These are phyloP conservation scores for Umbelopsis vinacea DNA, from an alignment of 192 early-diverging fungal genomes.

Conservation along the genomic window DNA sequence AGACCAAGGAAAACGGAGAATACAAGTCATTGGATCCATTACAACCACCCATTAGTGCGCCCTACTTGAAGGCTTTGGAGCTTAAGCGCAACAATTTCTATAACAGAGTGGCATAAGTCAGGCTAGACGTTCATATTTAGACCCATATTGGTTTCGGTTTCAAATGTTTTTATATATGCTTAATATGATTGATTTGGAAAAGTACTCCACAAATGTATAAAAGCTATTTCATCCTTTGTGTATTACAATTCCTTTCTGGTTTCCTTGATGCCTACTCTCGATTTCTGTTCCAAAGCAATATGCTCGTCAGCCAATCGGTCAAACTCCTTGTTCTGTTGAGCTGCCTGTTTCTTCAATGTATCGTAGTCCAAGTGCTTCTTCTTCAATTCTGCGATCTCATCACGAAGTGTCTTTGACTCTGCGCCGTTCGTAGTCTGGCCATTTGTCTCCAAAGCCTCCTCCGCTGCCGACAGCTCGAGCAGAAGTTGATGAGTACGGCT, in stretches of 20 bases:
- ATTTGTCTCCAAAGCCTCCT: conserved; percentile 43
- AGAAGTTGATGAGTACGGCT: conserved; percentile 60
- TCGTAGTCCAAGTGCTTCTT: conserved; percentile 33
- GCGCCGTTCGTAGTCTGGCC: conserved; percentile 23
- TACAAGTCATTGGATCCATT: conserved; percentile 69
- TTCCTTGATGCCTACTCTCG: conserved; percentile 23
- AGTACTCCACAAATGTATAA: conserved; percentile 16
- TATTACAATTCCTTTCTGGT: conserved; percentile 40
- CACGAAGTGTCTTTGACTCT: conserved; percentile 22
- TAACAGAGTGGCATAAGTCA: conserved; percentile 47
- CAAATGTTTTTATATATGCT: background rate
- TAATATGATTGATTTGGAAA: background rate
- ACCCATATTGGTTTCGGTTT: too few species aligned
- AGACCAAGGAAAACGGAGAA: conserved; percentile 38
- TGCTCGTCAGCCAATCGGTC: conserved; percentile 33
- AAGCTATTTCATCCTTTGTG: background rate
- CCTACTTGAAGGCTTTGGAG: conserved; percentile 84
- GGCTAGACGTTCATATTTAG: too few species aligned
- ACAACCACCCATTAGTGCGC: conserved; percentile 87
- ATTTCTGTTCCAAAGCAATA: conserved; percentile 19
- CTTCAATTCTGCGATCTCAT: conserved; percentile 28
- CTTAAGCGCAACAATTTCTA: conserved; percentile 77
- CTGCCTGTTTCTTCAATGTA: conserved; percentile 34
- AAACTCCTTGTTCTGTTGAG: conserved; percentile 30
- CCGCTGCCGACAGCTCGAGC: conserved; percentile 51